Evolutionary conservation across 441 rosid species (phyloP).

Genomic region (Jatropha podagrica): DNA sequence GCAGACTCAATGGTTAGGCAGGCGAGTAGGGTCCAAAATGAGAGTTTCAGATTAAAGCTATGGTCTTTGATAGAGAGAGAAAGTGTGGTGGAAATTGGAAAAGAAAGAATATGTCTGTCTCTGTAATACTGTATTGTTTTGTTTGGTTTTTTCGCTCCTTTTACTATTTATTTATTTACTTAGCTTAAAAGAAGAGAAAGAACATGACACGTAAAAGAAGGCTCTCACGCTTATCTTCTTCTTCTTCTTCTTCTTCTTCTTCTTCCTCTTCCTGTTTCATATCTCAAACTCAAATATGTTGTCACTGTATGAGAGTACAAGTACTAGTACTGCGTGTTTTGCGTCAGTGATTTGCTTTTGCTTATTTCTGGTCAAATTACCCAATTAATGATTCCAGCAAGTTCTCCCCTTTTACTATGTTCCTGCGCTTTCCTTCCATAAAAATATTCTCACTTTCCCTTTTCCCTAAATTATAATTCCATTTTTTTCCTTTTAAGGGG

Average conservation of each 20-base stretch:
- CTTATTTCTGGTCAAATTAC: slow-evolving; percentile 24
- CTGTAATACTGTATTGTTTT: not conserved
- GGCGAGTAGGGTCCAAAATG: slow-evolving; percentile 21
- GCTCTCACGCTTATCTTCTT: not conserved
- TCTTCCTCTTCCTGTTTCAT: too few relatives aligned
- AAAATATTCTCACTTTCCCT: too few relatives aligned
- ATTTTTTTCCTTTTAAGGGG: not conserved
- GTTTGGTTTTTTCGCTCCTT: not conserved
- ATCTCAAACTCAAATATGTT: too few relatives aligned
- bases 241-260: too few relatives aligned
- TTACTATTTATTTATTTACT: not conserved
- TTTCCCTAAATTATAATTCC: not conserved
- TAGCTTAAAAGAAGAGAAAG: slow-evolving; percentile 10
- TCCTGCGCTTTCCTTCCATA: not conserved
- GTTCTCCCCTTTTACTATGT: too few relatives aligned
- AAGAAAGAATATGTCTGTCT: slow-evolving; percentile 23
- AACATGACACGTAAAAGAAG: slow-evolving; percentile 2
- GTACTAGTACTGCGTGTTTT: not conserved
- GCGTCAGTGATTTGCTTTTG: not conserved
- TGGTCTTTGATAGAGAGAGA: not conserved
- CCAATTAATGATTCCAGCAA: slow-evolving; percentile 15
- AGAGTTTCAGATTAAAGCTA: not conserved
- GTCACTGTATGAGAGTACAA: not conserved
- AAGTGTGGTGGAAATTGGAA: not conserved
- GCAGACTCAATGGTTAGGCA: not conserved